Percentiles rank a stretch among this genome's conserved stretches.
Conservation (phyloP, 23 red algal species). For the Porphyridium purpureum region DNA sequence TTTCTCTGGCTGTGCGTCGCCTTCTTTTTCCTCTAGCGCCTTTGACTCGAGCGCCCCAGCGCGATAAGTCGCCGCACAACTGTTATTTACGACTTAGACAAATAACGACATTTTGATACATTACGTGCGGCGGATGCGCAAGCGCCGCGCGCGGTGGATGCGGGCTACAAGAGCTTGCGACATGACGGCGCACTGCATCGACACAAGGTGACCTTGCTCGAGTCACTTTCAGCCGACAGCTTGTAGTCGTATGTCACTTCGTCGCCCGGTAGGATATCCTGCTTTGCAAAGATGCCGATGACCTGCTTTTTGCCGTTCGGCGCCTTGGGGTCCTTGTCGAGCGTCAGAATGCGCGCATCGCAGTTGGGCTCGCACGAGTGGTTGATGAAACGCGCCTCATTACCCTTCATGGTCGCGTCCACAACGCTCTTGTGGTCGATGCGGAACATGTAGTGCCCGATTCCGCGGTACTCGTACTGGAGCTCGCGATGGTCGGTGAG, state of each 20-base stretch:
- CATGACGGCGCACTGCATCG: too few species aligned
- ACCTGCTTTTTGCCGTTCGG: constrained; percentile 9
- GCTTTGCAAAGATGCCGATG: constrained; percentile 54
- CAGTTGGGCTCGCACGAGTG: constrained; percentile 91
- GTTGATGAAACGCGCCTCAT: constrained; percentile 86
- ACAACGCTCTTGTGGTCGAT: constrained; percentile 47
- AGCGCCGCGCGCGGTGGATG: too few species aligned
- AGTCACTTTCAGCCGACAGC: too few species aligned
- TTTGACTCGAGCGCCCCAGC: too few species aligned
- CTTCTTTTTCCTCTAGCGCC: too few species aligned
- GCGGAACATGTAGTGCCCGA: constrained; percentile 97
- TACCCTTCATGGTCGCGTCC: constrained; percentile 80
- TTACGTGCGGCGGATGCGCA: too few species aligned
- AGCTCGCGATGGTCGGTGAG: constrained; percentile 65
- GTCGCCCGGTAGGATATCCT: constrained; percentile 47
- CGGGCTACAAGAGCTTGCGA: too few species aligned
- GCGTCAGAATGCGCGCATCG: constrained; percentile 26
- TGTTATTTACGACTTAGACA: too few species aligned
- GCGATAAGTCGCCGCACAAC: too few species aligned
- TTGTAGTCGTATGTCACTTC: constrained; percentile 93
- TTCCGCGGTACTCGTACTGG: constrained; percentile 32
- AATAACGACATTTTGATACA: too few species aligned
- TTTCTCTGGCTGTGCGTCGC: too few species aligned
- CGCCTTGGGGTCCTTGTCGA: constrained; percentile 8
- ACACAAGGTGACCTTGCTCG: too few species aligned